Evolutionary conservation across 2,329 filamentous ascomycete species (phyloP).

Genomic region (Fusarium palustre): DNA sequence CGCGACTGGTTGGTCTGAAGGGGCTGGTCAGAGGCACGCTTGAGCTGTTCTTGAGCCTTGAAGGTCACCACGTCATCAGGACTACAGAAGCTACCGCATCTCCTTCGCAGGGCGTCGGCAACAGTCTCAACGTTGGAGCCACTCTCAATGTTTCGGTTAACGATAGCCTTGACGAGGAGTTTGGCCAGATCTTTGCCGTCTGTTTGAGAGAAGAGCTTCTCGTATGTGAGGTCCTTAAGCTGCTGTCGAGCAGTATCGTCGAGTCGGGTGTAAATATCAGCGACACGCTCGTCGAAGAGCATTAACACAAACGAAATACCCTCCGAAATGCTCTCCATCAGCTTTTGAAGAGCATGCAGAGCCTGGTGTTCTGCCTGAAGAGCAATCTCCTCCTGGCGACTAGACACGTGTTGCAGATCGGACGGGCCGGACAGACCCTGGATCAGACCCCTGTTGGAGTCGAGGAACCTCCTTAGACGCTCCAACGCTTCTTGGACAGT

Average conservation of each 20-base stretch:
- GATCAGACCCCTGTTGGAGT: conserved; percentile 89
- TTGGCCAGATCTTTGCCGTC: conserved; percentile 91
- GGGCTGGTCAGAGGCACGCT: conserved; percentile 84
- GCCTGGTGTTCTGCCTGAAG: conserved; percentile 95
- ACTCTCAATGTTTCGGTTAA: conserved; percentile 96
- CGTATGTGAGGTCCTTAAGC: conserved; percentile 84
- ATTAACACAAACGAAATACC: conserved; percentile 97
- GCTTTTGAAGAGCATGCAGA: conserved; percentile 83
- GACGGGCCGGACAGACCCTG: conserved; percentile 94
- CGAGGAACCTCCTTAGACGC: conserved; percentile 82
- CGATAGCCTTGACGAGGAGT: conserved; percentile 94
- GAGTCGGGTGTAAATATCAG: conserved; percentile 85
- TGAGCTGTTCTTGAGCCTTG: conserved; percentile 95
- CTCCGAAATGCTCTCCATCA: conserved; percentile 92
- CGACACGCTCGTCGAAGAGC: conserved; percentile 91
- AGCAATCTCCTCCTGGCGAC: conserved; percentile 89
- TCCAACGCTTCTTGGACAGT: conserved; percentile 84
- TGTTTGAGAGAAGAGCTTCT: conserved; percentile 83
- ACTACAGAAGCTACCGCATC: conserved; percentile 97
- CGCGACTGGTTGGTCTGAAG: conserved; percentile 81
- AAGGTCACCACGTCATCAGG: conserved; percentile 98
- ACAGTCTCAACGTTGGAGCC: conserved; percentile 98
- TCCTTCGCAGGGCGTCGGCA: conserved; percentile 88
- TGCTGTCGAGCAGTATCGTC: conserved; percentile 76
- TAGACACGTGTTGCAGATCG: conserved; percentile 80